Conservation (phyloP, 805 yeast species). For the Hanseniaspora guilliermondii region DNA sequence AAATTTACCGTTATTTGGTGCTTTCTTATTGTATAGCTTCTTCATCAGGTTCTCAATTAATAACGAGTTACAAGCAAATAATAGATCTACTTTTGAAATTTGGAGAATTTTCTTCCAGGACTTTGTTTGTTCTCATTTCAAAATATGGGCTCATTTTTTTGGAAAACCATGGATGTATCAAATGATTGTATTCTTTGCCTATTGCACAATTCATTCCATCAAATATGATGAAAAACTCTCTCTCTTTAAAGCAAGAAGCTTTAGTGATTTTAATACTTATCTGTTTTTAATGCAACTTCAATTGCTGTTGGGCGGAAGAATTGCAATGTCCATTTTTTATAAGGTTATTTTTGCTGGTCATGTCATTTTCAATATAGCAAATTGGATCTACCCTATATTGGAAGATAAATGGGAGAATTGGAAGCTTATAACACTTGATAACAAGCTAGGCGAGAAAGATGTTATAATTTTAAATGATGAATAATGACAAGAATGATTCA, state of each 20-base stretch:
- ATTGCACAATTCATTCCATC: background rate
- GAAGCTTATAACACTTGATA: background rate
- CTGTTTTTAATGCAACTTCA: background rate
- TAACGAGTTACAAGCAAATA: background rate
- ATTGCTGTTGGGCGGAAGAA: background rate
- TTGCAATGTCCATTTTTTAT: background rate
- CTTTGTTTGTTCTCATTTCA: background rate
- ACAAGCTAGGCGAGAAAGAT: background rate
- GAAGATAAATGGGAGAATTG: background rate
- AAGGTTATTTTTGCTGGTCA: background rate
- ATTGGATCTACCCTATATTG: background rate
- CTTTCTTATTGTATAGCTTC: background rate
- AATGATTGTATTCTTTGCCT: background rate
- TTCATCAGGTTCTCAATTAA: background rate
- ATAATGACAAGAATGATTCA: too few species aligned
- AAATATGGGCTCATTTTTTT: background rate
- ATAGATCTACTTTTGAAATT: background rate
- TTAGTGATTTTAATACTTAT: background rate
- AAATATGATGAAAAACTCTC: background rate
- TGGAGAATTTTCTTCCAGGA: background rate
- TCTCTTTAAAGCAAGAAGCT: background rate
- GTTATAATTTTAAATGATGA: constrained; percentile 5
- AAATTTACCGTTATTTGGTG: background rate
- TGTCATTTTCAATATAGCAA: background rate
- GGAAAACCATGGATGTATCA: background rate